A percentile compares a stretch with the other conserved stretches of the same genome.
Evolutionary conservation across 2,329 filamentous ascomycete species (phyloP).

Genomic region (Leptographium flavum): DNA sequence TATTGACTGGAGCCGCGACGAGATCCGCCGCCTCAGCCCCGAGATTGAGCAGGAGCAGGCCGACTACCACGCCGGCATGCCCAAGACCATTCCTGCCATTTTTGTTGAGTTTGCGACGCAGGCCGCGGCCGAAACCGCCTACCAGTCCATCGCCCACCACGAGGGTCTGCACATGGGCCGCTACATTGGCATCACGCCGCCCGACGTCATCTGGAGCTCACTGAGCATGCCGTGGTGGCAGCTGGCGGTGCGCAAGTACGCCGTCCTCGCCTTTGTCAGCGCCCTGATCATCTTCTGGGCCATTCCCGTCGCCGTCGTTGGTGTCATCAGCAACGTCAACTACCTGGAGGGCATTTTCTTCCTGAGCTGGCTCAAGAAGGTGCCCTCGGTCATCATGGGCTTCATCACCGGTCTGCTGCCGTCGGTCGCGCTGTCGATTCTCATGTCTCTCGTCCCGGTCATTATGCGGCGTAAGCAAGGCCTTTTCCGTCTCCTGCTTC

Average conservation of each 20-base stretch:
- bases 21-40: conserved; percentile 62
- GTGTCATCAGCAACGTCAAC: conserved; percentile 71
- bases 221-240: conserved; percentile 80
- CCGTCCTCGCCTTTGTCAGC: conserved; percentile 56
- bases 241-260: conserved; percentile 56
- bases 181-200: conserved; percentile 68
- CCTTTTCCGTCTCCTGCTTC: not conserved
- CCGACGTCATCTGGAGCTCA: conserved; percentile 78
- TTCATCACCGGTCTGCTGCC: conserved; percentile 78
- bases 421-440: conserved; percentile 59
- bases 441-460: conserved; percentile 76
- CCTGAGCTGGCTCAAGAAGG: conserved; percentile 54
- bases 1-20: conserved; percentile 73
- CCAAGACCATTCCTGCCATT: conserved; percentile 55
- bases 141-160: conserved; percentile 77
- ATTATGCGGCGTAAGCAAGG: conserved; percentile 54
- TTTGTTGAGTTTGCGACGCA: conserved; percentile 85
- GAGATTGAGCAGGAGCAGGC: conserved; percentile 55
- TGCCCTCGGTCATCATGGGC: conserved; percentile 60
- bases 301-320: conserved; percentile 62
- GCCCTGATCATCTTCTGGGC: conserved; percentile 81
- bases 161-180: conserved; percentile 75
- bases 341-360: conserved; percentile 52
- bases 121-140: conserved; percentile 72
- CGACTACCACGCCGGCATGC: conserved; percentile 50